Percentiles rank a stretch among this genome's conserved stretches.
Conservation (phyloP, 768 basidiomycete species). For the Astraeus odoratus region DNA sequence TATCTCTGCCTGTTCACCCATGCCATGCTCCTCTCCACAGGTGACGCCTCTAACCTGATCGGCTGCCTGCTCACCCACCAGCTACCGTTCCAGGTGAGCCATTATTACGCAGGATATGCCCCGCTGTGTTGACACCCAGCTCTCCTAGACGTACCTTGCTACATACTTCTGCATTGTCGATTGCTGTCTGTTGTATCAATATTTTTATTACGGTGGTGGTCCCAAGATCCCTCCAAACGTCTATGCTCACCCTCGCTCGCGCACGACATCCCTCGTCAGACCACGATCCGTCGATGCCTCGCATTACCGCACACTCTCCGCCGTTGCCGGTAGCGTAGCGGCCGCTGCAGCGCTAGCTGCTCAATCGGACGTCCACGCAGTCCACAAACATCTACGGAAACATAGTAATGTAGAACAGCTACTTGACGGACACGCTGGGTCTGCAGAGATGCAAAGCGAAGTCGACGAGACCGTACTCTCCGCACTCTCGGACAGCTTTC, state of each 20-base stretch:
- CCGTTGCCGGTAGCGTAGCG: constrained; percentile 66
- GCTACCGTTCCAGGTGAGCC: constrained; percentile 84
- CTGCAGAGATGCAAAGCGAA: constrained; percentile 31
- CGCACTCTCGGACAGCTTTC: constrained; percentile 65
- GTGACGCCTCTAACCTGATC: constrained; percentile 88
- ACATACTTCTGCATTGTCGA: constrained; percentile 88
- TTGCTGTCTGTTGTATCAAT: constrained; percentile 67
- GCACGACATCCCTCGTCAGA: constrained; percentile 38
- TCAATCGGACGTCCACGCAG: constrained; percentile 44
- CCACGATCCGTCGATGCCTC: constrained; percentile 49
- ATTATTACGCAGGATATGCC: too few species aligned
- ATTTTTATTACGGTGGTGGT: constrained; percentile 59
- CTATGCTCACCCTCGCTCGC: constrained; percentile 34
- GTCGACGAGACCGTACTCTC: constrained; percentile 47
- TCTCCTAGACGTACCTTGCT: constrained; percentile 78
- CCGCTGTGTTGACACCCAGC: not conserved
- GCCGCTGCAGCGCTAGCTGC: constrained; percentile 64
- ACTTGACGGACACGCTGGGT: constrained; percentile 14
- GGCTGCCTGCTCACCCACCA: constrained; percentile 91
- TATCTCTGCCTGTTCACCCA: too few species aligned
- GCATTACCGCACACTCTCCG: constrained; percentile 63
- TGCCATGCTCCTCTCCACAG: constrained; percentile 35
- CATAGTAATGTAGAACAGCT: constrained; percentile 18
- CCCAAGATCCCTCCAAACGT: constrained; percentile 28
- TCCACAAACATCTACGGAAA: constrained; percentile 21